Evolutionary conservation across 2,329 filamentous ascomycete genomes (phyloP).

Genomic region (Akanthomyces dipterigenus): DNA sequence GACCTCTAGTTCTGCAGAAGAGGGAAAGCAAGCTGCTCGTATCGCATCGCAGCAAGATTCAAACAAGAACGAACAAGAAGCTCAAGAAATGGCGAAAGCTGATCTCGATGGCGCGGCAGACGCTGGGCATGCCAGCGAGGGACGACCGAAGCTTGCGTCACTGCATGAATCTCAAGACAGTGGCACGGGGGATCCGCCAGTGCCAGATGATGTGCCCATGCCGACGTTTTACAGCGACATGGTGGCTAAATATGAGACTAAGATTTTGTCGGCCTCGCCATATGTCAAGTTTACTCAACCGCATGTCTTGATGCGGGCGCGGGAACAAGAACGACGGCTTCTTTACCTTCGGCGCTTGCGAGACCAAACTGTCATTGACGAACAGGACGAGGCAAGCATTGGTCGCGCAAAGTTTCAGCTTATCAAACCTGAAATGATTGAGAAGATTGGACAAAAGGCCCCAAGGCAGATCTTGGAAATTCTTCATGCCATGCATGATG

Average conservation of each 20-base stretch:
- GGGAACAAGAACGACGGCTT: constrained; percentile 81
- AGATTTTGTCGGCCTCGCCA: constrained; percentile 87
- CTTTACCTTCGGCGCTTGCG: constrained; percentile 75
- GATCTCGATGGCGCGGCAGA: constrained; percentile 23
- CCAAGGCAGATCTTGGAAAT: constrained; percentile 88
- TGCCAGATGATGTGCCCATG: constrained; percentile 73
- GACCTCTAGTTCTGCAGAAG: constrained; percentile 26
- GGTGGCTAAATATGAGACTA: constrained; percentile 87
- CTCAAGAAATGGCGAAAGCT: constrained; percentile 26
- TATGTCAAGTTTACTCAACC: constrained; percentile 95
- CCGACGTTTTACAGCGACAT: constrained; percentile 93
- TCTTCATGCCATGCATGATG: constrained; percentile 88
- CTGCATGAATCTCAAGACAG: constrained; percentile 40
- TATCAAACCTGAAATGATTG: constrained; percentile 93
- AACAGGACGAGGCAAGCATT: constrained; percentile 51
- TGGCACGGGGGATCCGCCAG: constrained; percentile 44
- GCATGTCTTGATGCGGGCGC: constrained; percentile 83
- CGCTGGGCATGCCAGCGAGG: constrained; percentile 17
- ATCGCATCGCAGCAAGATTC: constrained; percentile 26
- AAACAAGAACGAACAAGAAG: constrained; percentile 30
- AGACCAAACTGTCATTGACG: constrained; percentile 62
- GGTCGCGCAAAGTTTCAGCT: constrained; percentile 74
- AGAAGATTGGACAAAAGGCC: constrained; percentile 70
- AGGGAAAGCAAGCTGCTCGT: constrained; percentile 21
- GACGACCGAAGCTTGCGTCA: constrained; percentile 24